Percentiles rank a stretch among this genome's conserved stretches.
phyloP scores from a whole-genome alignment of 768 basidiomycete species.

The Suillus bovinus region DNA sequence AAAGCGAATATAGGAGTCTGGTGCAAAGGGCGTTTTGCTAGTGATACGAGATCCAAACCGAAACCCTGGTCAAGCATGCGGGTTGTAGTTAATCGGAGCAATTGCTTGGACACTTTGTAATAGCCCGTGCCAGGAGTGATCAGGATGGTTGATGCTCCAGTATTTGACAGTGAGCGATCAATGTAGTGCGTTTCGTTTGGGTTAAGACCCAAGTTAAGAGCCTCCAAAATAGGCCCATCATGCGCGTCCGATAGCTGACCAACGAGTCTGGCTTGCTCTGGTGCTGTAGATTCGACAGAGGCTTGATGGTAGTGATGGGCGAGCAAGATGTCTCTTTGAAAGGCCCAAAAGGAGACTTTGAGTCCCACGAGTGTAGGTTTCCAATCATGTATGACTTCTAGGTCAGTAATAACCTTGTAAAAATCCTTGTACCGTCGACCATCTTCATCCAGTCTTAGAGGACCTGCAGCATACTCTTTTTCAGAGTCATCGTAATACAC shows the following conservation, averaged over 20 bases:
- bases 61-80: slow-evolving; percentile 94
- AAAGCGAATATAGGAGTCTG: slow-evolving; percentile 94
- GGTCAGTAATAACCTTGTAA: slow-evolving; percentile 92
- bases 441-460: slow-evolving; percentile 72
- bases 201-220: slow-evolving; percentile 89
- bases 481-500: slow-evolving; percentile 86
- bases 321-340: slow-evolving; percentile 88
- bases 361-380: slow-evolving; percentile 81
- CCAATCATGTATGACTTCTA: slow-evolving; percentile 89
- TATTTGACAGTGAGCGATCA: slow-evolving; percentile 89
- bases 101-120: slow-evolving; percentile 87
- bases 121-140: slow-evolving; percentile 94
- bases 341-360: slow-evolving; percentile 88
- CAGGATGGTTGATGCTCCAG: slow-evolving; percentile 79
- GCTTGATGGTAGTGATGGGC: slow-evolving; percentile 87
- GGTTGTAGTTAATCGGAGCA: slow-evolving; percentile 89
- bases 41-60: slow-evolving; percentile 81
- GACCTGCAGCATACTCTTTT: slow-evolving; percentile 80
- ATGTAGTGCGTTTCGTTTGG: slow-evolving; percentile 94
- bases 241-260: slow-evolving; percentile 85
- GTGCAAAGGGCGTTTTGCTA: slow-evolving; percentile 91
- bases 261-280: slow-evolving; percentile 62
- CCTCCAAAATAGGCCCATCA: slow-evolving; percentile 94
- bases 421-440: slow-evolving; percentile 92
- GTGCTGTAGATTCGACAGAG: slow-evolving; percentile 44